These are phyloP conservation scores for Diutina pseudorugosa DNA, from an alignment of 1,139 yeast genomes.

Conservation along the genomic window DNA sequence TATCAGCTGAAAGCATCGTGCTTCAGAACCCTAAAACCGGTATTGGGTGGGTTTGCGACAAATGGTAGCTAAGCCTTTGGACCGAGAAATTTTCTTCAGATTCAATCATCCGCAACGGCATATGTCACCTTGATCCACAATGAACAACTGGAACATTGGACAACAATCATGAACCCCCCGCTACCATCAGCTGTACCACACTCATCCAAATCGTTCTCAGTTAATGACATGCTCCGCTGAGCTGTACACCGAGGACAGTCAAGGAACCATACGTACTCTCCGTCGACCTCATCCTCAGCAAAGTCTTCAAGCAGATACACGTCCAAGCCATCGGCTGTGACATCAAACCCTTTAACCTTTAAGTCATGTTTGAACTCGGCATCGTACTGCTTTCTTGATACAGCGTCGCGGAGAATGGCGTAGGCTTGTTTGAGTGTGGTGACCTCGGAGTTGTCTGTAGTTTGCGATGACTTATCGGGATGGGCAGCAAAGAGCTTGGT, in stretches of 20 bases:
- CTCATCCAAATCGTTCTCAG: slow-evolving; percentile 44
- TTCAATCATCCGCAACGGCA: slow-evolving; percentile 13
- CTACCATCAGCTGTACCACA: slow-evolving; percentile 36
- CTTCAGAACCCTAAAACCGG: background rate
- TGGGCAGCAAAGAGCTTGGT: slow-evolving; percentile 47
- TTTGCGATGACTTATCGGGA: slow-evolving; percentile 50
- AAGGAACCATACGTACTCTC: slow-evolving; percentile 23
- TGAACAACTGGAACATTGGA: slow-evolving; percentile 75
- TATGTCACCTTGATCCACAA: slow-evolving; percentile 71
- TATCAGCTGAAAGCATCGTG: background rate
- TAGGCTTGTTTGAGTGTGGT: slow-evolving; percentile 48
- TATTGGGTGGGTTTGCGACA: too few species aligned
- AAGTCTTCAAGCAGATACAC: slow-evolving; percentile 53
- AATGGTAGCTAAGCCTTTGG: background rate
- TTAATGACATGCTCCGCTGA: slow-evolving; percentile 39
- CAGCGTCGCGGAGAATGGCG: slow-evolving; percentile 29
- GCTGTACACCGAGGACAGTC: slow-evolving; percentile 69
- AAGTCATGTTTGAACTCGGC: slow-evolving; percentile 21
- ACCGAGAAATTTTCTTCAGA: background rate
- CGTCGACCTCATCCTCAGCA: slow-evolving; percentile 16
- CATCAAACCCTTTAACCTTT: slow-evolving; percentile 36
- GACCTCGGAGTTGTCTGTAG: slow-evolving; percentile 6
- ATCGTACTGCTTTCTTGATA: slow-evolving; percentile 36
- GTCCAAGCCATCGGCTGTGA: slow-evolving; percentile 58
- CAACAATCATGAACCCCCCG: slow-evolving; percentile 54